Evolutionary conservation across 2,329 filamentous ascomycete species (phyloP), one percentile per base, ranked within the genome.

Genomic region (Nemania diffusa): DNA sequence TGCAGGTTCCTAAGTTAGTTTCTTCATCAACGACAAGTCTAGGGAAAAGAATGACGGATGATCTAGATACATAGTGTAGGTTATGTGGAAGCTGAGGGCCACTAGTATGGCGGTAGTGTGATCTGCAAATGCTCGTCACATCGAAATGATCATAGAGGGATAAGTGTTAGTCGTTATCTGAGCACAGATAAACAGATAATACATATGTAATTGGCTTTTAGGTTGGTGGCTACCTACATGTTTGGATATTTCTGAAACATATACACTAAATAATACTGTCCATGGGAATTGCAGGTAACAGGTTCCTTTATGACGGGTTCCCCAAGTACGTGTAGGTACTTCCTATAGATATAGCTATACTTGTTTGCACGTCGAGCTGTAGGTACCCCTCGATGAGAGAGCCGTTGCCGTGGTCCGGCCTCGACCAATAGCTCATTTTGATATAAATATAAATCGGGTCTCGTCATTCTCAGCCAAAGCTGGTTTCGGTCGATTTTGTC

Each of bases 371-470:
- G 44, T 13, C 2, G 44, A 46, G 17, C 5, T 46, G n/a, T 22
- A 20, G 44, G 37, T 40, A 40, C 37, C 44, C 44, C 44, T 17
- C 44, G 44, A 46, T 40, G 44, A 46, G 9, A 46, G 17, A 6
- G 22, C 44, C 8, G 26, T 62, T 62, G 64, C 64, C 64, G 59
- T 59, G 17, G 37, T 56, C 64, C 64, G 65, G 44, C 7, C 17
- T 20, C 7, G 27, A 53, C 65, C 56, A 67, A 67, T 60, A 3
- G 44, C 26, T 53, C 48, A 46, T 59, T 40, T 57, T 26, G 55
- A 34, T 65, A 58, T 68, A 62, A 62, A 57, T 48, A 24, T 68
- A 62, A 62, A 68, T 26, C 52, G 66, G 66, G 62, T 40, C 65
- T 40, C 24, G 26, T n/a, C 46, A 46, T 46, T 65, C 50, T 55